Evolutionary conservation across 2,329 filamentous ascomycete genomes (phyloP).

Genomic region (Stachybotrys chartarum): DNA sequence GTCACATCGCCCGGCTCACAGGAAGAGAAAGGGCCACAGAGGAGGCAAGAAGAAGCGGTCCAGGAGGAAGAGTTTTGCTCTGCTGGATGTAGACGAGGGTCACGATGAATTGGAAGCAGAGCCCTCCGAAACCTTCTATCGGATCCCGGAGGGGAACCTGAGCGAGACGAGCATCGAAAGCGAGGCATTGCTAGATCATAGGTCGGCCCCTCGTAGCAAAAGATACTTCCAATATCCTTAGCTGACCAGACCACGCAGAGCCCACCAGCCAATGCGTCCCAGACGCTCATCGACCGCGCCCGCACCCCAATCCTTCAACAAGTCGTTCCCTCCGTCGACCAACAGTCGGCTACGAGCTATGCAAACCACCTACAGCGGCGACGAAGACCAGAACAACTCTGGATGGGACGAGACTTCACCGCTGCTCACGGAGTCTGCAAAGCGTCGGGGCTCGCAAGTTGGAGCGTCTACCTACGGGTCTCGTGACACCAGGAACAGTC

Average conservation of each 20-base stretch:
- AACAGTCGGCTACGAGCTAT: slow-evolving; percentile 28
- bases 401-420: slow-evolving; percentile 45
- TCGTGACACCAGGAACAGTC: slow-evolving; percentile 25
- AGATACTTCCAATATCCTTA: background rate
- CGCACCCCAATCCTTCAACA: slow-evolving; percentile 24
- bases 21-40: slow-evolving; percentile 66
- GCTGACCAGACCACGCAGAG: slow-evolving; percentile 26
- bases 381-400: slow-evolving; percentile 40
- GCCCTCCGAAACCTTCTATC: slow-evolving; percentile 38
- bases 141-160: slow-evolving; percentile 46
- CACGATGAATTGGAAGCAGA: slow-evolving; percentile 28
- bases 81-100: slow-evolving; percentile 46
- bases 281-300: slow-evolving; percentile 50
- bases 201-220: slow-evolving; percentile 36
- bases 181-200: slow-evolving; percentile 79
- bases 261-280: slow-evolving; percentile 55
- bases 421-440: slow-evolving; percentile 36
- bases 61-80: slow-evolving; percentile 74
- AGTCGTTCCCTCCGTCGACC: slow-evolving; percentile 18
- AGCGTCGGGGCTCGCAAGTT: slow-evolving; percentile 12
- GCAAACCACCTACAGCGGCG: slow-evolving; percentile 29
- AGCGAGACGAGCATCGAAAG: slow-evolving; percentile 88
- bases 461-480: slow-evolving; percentile 33
- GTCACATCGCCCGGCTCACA: slow-evolving; percentile 20
- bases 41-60: slow-evolving; percentile 71